Evolutionary conservation across 202 grass and related monocot genomes (phyloP).

Genomic region (Hordeum pubiflorum): DNA sequence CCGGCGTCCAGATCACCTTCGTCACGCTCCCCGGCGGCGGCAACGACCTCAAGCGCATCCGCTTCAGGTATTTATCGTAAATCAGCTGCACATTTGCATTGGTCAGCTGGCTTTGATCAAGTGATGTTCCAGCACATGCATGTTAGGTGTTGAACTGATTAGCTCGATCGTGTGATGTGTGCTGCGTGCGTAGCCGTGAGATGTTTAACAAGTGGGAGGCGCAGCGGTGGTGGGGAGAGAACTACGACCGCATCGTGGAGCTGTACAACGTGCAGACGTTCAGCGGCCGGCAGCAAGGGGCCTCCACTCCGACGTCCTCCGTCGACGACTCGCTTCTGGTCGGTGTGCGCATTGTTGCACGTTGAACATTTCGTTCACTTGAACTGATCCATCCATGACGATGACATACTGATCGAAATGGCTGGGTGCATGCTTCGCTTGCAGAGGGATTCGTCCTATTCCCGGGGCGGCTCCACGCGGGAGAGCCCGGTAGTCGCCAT

Average conservation of each 20-base stretch:
- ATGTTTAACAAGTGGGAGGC: constrained; percentile 99
- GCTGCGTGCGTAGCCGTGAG: constrained; percentile 48
- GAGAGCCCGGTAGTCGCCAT: constrained; percentile 40
- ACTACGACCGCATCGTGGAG: constrained; percentile 97
- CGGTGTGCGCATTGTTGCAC: background rate
- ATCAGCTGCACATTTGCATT: background rate
- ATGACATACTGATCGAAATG: background rate
- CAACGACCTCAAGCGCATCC: constrained; percentile 96
- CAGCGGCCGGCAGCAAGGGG: constrained; percentile 64
- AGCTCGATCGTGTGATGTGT: background rate
- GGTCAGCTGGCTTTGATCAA: background rate
- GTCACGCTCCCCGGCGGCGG: constrained; percentile 65
- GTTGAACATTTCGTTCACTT: background rate
- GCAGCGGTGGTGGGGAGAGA: constrained; percentile 99
- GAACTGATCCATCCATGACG: background rate
- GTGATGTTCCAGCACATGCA: background rate
- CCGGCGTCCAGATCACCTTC: constrained; percentile 93
- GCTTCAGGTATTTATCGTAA: constrained; percentile 57
- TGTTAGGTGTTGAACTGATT: background rate
- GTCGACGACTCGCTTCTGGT: constrained; percentile 76
- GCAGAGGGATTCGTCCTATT: constrained; percentile 82
- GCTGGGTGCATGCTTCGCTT: background rate
- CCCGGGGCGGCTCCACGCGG: constrained; percentile 59
- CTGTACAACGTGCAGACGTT: constrained; percentile 93
- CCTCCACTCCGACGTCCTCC: constrained; percentile 63